Evolutionary conservation across 2,329 filamentous ascomycete species (phyloP), one percentile per base, ranked within the genome.

Genomic region (Colletotrichum siamense): DNA sequence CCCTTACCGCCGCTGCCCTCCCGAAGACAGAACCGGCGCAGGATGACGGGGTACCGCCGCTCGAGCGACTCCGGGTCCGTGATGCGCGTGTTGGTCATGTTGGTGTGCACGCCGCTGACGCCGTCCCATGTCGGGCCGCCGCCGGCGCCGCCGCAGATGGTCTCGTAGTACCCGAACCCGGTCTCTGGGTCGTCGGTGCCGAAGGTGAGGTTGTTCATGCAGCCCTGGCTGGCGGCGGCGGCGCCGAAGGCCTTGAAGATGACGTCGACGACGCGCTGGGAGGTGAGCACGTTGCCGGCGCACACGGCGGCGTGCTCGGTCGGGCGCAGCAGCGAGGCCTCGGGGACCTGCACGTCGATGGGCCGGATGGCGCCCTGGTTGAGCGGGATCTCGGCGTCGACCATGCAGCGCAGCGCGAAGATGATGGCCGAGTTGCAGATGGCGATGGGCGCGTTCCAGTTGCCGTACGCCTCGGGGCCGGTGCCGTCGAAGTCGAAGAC

Each of bases 141-240:
- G 36, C 95, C 95, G 49, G 90, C 92, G 1, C 95, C 95, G 49
- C 95, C 95, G 1, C 94, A 93, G 78, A 97, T 96, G 9, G 95
- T 96, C 84, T 97, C 95, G 83, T 96, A 96, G 87, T 96, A 97
- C 13, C 95, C 95, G 81, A 97, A 97, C 0, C 95, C 95, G 22
- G 71, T 75, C 63, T 77, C 77, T 2, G 69, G 63, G 5, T 83
- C 84, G 24, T 92, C 92, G 80, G 95, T 95, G 69, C 94, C 94
- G 80, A 96, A 96, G 1, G 94, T 96, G 15, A 96, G 87, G 81
- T 95, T 96, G 84, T 96, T 96, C 82, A 92, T 94, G 81, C 94
- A 94, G n/a, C 94, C 95, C 79, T 96, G 95, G 0, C 89, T 92
- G 3, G 94, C 95, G 2, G 94, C 94, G 73, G 93, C 95, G 2